phyloP scores from a whole-genome alignment of 2,329 filamentous ascomycete species.

The Pseudopyrenochaeta lycopersici region DNA sequence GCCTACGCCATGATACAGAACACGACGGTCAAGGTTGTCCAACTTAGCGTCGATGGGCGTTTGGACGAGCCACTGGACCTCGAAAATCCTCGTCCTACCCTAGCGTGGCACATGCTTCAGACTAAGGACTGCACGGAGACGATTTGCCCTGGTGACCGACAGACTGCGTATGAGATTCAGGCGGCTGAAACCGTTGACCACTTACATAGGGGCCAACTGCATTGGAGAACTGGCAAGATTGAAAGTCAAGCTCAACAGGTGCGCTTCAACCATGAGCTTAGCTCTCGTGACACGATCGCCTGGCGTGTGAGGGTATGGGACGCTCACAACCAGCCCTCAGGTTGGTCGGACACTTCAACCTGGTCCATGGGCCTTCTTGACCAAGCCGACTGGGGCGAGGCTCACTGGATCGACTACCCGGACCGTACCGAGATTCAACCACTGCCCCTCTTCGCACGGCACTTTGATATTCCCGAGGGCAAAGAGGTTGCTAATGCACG shows the following conservation, averaged over 20 bases:
- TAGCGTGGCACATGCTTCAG: constrained; percentile 1
- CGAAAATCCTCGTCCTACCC: neutral
- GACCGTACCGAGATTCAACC: neutral
- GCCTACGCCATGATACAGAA: neutral
- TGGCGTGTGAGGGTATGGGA: constrained; percentile 3
- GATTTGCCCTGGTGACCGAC: constrained; percentile 2
- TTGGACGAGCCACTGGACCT: constrained; percentile 2
- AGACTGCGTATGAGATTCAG: neutral
- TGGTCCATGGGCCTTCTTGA: neutral
- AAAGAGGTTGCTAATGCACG: too few relatives aligned
- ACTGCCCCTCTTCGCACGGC: neutral
- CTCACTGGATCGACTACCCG: constrained; percentile 3
- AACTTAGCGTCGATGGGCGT: constrained; percentile 3
- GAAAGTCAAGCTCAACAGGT: neutral
- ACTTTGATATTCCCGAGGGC: neutral
- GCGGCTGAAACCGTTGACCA: neutral
- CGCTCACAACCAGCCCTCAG: neutral
- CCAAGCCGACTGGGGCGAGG: constrained; percentile 1
- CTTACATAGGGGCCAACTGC: neutral
- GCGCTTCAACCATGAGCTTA: neutral
- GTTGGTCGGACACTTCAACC: neutral
- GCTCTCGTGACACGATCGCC: neutral
- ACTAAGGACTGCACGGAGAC: neutral
- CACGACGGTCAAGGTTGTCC: neutral
- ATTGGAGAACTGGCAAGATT: constrained; percentile 2